Conservation (phyloP, 768 basidiomycete genomes). For the Candolleomyces eurysporus region DNA sequence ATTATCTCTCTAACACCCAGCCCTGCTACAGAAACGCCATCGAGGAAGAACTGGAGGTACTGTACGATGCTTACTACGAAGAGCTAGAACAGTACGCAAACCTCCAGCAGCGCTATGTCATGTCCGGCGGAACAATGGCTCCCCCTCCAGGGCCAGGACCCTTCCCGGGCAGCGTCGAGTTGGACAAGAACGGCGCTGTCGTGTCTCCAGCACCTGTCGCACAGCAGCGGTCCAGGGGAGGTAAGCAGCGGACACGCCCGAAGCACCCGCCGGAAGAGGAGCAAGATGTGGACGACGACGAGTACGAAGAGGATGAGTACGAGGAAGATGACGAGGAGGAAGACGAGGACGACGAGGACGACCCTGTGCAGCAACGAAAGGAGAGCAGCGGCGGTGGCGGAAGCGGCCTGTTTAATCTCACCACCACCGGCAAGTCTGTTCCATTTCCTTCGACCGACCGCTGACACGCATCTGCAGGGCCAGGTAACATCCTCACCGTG, state of each 20-base stretch:
- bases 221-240: conserved; percentile 18
- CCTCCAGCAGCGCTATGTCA: conserved; percentile 94
- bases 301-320: conserved; percentile 41
- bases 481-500: conserved; percentile 95
- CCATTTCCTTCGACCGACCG: conserved; percentile 11
- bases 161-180: conserved; percentile 96
- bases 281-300: conserved; percentile 71
- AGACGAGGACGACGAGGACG: conserved; percentile 46
- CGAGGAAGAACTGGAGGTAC: conserved; percentile 99
- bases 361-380: conserved; percentile 59
- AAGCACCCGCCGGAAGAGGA: conserved; percentile 45
- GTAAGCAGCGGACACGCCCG: conserved; percentile 18
- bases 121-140: conserved; percentile 84
- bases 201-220: conserved; percentile 24
- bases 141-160: conserved; percentile 96
- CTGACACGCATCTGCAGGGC: conserved; percentile 41
- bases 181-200: conserved; percentile 81
- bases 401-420: conserved; percentile 72
- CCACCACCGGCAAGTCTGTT: conserved; percentile 64
- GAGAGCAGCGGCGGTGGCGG: conserved; percentile 44
- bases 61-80: conserved; percentile 99
- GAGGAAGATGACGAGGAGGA: conserved; percentile 42
- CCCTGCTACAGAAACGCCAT: conserved; percentile 73
- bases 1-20: conserved; percentile 8
- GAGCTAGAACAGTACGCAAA: conserved; percentile 99